Conservation (phyloP, 139 green algal genomes). For the Trebouxia sp. region DNA sequence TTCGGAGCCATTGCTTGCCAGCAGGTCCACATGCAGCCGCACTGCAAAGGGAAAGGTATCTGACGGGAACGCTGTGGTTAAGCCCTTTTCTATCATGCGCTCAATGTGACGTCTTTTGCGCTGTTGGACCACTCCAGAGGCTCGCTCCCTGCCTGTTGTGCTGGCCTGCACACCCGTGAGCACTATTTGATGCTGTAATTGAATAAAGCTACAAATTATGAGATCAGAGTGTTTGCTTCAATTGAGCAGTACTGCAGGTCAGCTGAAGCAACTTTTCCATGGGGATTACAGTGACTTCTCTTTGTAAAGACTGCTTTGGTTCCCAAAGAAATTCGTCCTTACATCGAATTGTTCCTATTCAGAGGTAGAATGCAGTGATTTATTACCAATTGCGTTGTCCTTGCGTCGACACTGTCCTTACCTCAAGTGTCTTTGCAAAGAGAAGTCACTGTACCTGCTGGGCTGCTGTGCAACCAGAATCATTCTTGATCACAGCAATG, state of each 20-base stretch:
- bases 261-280: background rate
- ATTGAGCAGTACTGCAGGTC: background rate
- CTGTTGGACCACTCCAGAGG: background rate
- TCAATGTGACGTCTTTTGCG: background rate
- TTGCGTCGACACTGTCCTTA: too few relatives aligned
- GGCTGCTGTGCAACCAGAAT: too few relatives aligned
- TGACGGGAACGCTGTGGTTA: conserved; percentile 75
- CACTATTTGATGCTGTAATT: background rate
- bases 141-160: background rate
- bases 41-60: conserved; percentile 68
- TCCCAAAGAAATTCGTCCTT: too few relatives aligned
- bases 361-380: too few relatives aligned
- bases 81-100: conserved; percentile 75
- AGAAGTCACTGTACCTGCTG: too few relatives aligned
- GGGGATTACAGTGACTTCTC: too few relatives aligned
- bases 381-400: too few relatives aligned
- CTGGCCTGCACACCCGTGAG: background rate
- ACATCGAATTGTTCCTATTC: too few relatives aligned
- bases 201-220: background rate
- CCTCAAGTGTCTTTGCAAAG: too few relatives aligned
- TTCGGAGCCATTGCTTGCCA: conserved; percentile 59
- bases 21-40: conserved; percentile 60
- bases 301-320: too few relatives aligned
- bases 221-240: background rate
- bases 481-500: too few relatives aligned